These are phyloP conservation scores for Moringa oleifera DNA, from an alignment of 345 rosid species.

Conservation along the genomic window DNA sequence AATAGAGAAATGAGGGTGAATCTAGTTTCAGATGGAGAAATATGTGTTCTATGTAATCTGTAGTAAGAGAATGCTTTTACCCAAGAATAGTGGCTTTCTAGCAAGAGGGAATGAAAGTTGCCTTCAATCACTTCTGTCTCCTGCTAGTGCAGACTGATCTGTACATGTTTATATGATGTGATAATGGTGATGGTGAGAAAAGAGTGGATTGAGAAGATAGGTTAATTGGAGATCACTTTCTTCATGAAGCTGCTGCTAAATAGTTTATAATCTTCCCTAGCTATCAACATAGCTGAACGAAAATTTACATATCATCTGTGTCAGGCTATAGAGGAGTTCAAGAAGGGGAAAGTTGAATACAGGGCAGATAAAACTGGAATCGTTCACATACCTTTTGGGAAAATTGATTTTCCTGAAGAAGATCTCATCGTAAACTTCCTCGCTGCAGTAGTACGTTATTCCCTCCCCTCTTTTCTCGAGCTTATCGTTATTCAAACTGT, in stretches of 20 bases:
- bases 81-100: neutral
- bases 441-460: slow-evolving; percentile 62
- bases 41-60: neutral
- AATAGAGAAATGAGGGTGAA: too few relatives aligned
- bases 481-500: neutral
- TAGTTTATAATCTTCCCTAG: neutral
- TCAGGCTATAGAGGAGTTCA: slow-evolving; percentile 96
- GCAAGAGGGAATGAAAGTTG: neutral
- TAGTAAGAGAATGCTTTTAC: neutral
- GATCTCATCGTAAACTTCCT: slow-evolving; percentile 78
- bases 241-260: neutral
- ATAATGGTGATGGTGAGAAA: neutral
- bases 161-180: neutral
- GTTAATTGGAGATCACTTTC: neutral
- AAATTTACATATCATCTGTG: neutral
- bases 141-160: neutral
- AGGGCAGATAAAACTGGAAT: slow-evolving; percentile 98
- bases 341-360: slow-evolving; percentile 88
- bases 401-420: slow-evolving; percentile 65
- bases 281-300: slow-evolving; percentile 3
- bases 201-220: neutral
- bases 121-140: neutral
- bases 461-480: neutral
- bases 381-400: slow-evolving; percentile 93
- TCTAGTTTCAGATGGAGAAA: neutral